These are phyloP conservation scores for Elaeagnus macrophylla DNA, from an alignment of 306 rosid genomes.

Conservation along the genomic window DNA sequence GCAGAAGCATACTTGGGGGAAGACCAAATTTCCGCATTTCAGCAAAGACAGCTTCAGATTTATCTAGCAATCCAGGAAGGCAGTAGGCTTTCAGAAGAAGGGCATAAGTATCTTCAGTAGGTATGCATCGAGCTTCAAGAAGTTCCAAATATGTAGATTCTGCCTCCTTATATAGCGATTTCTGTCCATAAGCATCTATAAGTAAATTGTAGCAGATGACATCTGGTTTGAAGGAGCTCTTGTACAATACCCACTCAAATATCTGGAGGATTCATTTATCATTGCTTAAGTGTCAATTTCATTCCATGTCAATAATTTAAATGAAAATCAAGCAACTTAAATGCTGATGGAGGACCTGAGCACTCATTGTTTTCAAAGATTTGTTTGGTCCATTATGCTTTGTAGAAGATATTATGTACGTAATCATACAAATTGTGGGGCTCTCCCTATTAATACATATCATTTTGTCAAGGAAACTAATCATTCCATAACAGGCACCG, in stretches of 20 bases:
- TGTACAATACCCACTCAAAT: constrained; percentile 73
- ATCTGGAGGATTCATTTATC: constrained; percentile 38
- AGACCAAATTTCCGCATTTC: constrained; percentile 68
- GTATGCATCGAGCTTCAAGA: constrained; percentile 62
- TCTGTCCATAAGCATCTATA: constrained; percentile 81
- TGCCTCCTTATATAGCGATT: constrained; percentile 54
- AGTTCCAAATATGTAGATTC: constrained; percentile 74
- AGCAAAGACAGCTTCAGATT: constrained; percentile 77
- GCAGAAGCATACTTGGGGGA: constrained; percentile 60
- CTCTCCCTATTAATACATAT: neutral
- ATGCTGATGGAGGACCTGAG: neutral
- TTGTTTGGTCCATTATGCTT: neutral
- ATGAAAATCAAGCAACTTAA: neutral
- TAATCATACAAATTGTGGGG: neutral
- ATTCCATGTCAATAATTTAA: constrained; percentile 13
- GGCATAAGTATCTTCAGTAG: constrained; percentile 89
- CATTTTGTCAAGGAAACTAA: neutral
- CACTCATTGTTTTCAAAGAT: neutral
- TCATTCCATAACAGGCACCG: neutral
- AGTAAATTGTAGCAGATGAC: constrained; percentile 89
- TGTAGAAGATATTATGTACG: neutral
- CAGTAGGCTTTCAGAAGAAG: constrained; percentile 85
- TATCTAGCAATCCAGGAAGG: constrained; percentile 51
- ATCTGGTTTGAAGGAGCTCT: constrained; percentile 81
- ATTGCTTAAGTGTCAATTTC: neutral